Percentiles rank a stretch among this genome's conserved stretches.
phyloP scores from a whole-genome alignment of 768 basidiomycete species.

The Tubosaeta sp. region DNA sequence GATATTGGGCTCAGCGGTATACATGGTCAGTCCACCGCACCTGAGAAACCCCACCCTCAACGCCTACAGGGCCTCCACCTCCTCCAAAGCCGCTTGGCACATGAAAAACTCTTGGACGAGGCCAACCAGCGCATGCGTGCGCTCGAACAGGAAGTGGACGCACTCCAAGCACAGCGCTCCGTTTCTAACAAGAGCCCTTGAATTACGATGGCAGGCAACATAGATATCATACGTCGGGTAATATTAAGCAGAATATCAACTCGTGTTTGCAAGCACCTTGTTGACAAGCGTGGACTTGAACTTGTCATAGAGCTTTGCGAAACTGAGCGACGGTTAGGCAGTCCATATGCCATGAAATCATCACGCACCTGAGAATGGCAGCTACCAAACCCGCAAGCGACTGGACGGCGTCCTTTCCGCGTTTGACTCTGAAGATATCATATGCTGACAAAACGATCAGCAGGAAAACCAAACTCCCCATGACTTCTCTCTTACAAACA shows the following conservation, averaged over 20 bases:
- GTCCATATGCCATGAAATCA: neutral
- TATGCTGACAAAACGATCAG: slow-evolving; percentile 50
- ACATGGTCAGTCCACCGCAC: slow-evolving; percentile 47
- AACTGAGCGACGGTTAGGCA: slow-evolving; percentile 38
- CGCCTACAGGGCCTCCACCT: slow-evolving; percentile 59
- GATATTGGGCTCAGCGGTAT: slow-evolving; percentile 74
- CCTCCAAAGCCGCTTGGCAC: slow-evolving; percentile 55
- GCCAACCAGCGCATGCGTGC: slow-evolving; percentile 46
- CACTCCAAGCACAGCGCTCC: slow-evolving; percentile 23
- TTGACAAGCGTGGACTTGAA: slow-evolving; percentile 63
- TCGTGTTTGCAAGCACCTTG: slow-evolving; percentile 25
- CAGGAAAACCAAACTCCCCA: slow-evolving; percentile 17
- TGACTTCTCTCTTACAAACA: slow-evolving; percentile 54
- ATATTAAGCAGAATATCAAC: slow-evolving; percentile 7
- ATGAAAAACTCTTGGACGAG: slow-evolving; percentile 69
- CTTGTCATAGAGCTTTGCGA: slow-evolving; percentile 70
- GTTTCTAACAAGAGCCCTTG: slow-evolving; percentile 14
- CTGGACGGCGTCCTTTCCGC: slow-evolving; percentile 56
- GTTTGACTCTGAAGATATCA: slow-evolving; percentile 68
- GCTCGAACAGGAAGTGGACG: slow-evolving; percentile 58
- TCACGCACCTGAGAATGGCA: slow-evolving; percentile 65
- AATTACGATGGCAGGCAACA: slow-evolving; percentile 4
- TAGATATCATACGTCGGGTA: slow-evolving; percentile 11
- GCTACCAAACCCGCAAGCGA: slow-evolving; percentile 64
- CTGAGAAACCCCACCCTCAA: slow-evolving; percentile 11